Conservation (phyloP, 2,329 filamentous ascomycete genomes). For the Cryphonectria naterciae region DNA sequence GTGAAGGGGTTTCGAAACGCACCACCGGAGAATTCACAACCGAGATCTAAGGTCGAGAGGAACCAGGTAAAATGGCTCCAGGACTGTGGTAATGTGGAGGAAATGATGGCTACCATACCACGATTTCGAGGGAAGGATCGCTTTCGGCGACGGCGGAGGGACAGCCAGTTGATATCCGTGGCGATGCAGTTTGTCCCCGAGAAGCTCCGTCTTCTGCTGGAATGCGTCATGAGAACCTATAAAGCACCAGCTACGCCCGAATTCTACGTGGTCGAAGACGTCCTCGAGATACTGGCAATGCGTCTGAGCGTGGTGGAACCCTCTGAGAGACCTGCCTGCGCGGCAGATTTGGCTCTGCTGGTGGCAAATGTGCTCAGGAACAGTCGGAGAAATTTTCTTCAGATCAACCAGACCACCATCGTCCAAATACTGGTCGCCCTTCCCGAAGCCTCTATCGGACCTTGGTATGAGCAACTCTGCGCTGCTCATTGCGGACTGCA, state of each 20-base stretch:
- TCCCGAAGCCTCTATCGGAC: conserved; percentile 32
- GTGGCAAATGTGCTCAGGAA: conserved; percentile 30
- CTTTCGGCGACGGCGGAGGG: conserved; percentile 33
- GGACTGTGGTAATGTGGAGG: conserved; percentile 25
- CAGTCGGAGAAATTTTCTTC: conserved; percentile 31
- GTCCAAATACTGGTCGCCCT: conserved; percentile 28
- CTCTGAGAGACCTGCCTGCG: neutral
- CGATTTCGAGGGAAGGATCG: conserved; percentile 23
- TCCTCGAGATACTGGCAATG: conserved; percentile 28
- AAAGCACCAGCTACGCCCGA: conserved; percentile 11
- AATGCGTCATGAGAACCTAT: conserved; percentile 30
- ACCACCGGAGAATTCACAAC: neutral
- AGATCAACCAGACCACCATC: conserved; percentile 45
- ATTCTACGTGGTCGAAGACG: conserved; percentile 32
- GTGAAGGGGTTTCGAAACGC: neutral
- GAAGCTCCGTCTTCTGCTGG: conserved; percentile 30
- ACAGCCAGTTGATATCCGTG: conserved; percentile 39
- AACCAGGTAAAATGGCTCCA: neutral
- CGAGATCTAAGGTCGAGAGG: neutral
- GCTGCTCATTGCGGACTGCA: conserved; percentile 40
- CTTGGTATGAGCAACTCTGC: conserved; percentile 43
- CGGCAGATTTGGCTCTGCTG: conserved; percentile 23
- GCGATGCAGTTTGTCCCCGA: conserved; percentile 30
- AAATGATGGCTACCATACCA: conserved; percentile 43
- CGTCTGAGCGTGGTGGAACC: conserved; percentile 14